phyloP scores from a whole-genome alignment of 2,329 filamentous ascomycete genomes.

The Scedosporium dehoogii region DNA sequence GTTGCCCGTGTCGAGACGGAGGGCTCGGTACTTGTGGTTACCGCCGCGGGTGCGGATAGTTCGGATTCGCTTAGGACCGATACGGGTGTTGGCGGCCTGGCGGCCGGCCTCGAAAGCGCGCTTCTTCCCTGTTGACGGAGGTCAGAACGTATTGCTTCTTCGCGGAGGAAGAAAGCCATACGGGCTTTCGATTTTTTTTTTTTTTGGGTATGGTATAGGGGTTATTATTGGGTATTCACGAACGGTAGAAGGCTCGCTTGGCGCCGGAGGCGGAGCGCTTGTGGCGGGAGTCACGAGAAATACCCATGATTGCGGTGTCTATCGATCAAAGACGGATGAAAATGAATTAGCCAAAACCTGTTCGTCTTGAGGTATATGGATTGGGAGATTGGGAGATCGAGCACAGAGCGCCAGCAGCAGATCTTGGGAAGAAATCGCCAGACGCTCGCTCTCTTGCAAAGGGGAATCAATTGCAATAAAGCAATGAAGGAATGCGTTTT shows the following conservation, averaged over 20 bases:
- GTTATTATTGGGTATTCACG: slow-evolving; percentile 48
- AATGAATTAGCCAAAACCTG: slow-evolving; percentile 1
- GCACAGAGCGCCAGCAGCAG: not conserved
- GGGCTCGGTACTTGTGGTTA: slow-evolving; percentile 99
- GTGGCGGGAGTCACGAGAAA: slow-evolving; percentile 99
- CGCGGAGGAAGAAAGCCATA: slow-evolving; percentile 31
- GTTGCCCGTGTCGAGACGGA: slow-evolving; percentile 97
- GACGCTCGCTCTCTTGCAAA: not conserved
- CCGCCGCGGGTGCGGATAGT: slow-evolving; percentile 94
- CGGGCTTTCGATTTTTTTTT: slow-evolving; percentile 52
- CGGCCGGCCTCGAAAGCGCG: slow-evolving; percentile 99
- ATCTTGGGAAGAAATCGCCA: not conserved
- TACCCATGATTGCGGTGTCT: slow-evolving; percentile 90
- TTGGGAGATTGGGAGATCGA: not conserved
- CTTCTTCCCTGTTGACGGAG: slow-evolving; percentile 75
- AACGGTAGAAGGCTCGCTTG: slow-evolving; percentile 89
- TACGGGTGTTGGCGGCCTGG: slow-evolving; percentile 99
- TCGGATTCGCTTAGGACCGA: slow-evolving; percentile 93
- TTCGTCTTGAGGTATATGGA: not conserved
- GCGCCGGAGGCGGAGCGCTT: slow-evolving; percentile 99
- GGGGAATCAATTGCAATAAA: not conserved
- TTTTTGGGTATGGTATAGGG: not conserved
- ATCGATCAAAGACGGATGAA: slow-evolving; percentile 21
- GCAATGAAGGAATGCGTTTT: not conserved
- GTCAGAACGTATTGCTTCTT: slow-evolving; percentile 61